Evolutionary conservation across 345 rosid genomes (phyloP).

Genomic region (Cardiospermum halicacabum): DNA sequence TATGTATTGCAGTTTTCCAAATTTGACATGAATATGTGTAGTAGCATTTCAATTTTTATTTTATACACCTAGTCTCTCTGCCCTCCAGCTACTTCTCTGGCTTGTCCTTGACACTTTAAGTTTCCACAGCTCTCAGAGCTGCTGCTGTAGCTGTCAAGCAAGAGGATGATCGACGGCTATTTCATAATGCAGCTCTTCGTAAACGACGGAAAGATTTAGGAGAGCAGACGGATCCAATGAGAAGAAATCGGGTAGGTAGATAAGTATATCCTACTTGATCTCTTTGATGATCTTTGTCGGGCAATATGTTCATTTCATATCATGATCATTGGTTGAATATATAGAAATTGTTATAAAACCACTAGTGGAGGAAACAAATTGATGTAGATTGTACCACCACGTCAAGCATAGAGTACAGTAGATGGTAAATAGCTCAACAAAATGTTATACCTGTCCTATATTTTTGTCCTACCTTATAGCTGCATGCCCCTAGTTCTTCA

Average conservation of each 20-base stretch:
- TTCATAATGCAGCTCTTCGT: constrained; percentile 86
- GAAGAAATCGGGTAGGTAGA: constrained; percentile 50
- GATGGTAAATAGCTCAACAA: neutral
- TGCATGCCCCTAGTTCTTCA: neutral
- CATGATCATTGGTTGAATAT: neutral
- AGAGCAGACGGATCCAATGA: constrained; percentile 63
- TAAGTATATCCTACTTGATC: constrained; percentile 1
- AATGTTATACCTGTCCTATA: neutral
- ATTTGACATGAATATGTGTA: neutral
- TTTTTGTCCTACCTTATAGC: neutral
- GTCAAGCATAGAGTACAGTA: neutral
- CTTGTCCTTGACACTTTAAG: constrained; percentile 9
- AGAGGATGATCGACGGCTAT: constrained; percentile 85
- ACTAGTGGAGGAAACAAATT: constrained; percentile 1
- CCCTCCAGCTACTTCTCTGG: neutral
- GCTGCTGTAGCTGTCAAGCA: constrained; percentile 88
- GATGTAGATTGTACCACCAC: neutral
- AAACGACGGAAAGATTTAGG: constrained; percentile 93
- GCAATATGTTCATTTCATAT: neutral
- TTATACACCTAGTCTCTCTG: neutral
- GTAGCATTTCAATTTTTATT: constrained; percentile 1
- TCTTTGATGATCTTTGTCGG: neutral
- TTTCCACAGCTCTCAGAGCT: constrained; percentile 81
- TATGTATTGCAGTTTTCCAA: constrained; percentile 5
- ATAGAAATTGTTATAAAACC: neutral